Conservation (phyloP, 164 flowering plant genomes). For the Brasenia schreberi region DNA sequence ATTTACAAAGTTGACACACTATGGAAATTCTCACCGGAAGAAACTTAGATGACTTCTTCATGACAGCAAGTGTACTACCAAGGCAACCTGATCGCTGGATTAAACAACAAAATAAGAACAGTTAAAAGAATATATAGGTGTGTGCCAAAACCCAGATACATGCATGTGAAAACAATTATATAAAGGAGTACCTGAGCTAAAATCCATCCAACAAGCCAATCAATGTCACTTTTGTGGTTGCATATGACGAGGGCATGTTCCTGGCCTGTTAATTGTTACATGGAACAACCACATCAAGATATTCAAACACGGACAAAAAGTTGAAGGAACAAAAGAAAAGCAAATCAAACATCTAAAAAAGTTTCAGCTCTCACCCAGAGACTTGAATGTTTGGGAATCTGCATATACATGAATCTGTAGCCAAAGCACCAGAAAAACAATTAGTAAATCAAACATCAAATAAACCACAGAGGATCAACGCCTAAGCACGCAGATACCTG, state of each 20-base stretch:
- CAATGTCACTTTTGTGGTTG: constrained; percentile 94
- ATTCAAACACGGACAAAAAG: background rate
- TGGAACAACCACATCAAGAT: background rate
- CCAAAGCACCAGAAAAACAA: background rate
- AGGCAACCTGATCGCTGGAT: constrained; percentile 88
- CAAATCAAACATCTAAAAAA: background rate
- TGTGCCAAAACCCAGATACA: background rate
- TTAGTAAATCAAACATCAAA: too few relatives aligned
- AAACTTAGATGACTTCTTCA: constrained; percentile 87
- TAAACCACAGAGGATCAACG: too few relatives aligned
- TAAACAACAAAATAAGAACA: background rate
- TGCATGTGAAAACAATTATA: background rate
- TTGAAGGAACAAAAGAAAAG: background rate
- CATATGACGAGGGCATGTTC: constrained; percentile 74
- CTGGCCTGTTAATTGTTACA: constrained; percentile 45
- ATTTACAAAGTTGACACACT: too few relatives aligned
- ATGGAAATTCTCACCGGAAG: constrained; percentile 56
- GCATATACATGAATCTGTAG: constrained; percentile 64
- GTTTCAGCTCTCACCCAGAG: constrained; percentile 51
- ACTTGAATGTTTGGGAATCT: constrained; percentile 52
- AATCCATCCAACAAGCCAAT: constrained; percentile 99
- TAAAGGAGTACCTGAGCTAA: constrained; percentile 63
- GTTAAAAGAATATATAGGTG: too few relatives aligned
- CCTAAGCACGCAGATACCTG: too few relatives aligned
- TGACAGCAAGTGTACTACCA: constrained; percentile 82